Conservation (phyloP, 2,329 filamentous ascomycete genomes). For the Pseudogymnoascus pannorum region DNA sequence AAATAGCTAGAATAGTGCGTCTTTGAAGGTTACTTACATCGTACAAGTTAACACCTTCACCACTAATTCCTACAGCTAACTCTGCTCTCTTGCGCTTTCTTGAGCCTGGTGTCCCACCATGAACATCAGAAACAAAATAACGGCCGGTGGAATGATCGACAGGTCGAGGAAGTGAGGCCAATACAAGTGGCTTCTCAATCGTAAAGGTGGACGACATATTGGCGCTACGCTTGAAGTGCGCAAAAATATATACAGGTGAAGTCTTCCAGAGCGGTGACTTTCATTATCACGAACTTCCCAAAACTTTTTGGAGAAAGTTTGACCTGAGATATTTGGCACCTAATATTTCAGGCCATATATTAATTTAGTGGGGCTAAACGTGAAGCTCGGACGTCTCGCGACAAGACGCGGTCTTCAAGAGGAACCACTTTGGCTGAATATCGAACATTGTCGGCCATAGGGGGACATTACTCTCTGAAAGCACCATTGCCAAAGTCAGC, state of each 20-base stretch:
- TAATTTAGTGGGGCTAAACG: background rate
- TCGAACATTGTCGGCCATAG: background rate
- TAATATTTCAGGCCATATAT: background rate
- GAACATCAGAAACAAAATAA: slow-evolving; percentile 54
- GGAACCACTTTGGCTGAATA: slow-evolving; percentile 8
- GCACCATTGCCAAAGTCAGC: background rate
- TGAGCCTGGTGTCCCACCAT: slow-evolving; percentile 48
- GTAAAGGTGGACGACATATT: slow-evolving; percentile 43
- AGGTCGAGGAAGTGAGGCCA: slow-evolving; percentile 52
- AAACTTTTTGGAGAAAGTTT: slow-evolving; percentile 10
- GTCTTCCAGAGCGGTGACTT: slow-evolving; percentile 6
- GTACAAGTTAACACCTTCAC: slow-evolving; percentile 59
- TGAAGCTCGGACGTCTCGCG: slow-evolving; percentile 5
- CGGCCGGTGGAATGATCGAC: slow-evolving; percentile 44
- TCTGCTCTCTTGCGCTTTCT: slow-evolving; percentile 59
- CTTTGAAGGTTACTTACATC: slow-evolving; percentile 41
- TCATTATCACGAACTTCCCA: slow-evolving; percentile 9
- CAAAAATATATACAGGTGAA: slow-evolving; percentile 5
- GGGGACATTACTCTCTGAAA: background rate
- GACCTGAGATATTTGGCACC: background rate
- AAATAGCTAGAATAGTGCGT: background rate
- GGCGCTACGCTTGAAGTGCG: background rate
- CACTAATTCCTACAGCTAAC: slow-evolving; percentile 56
- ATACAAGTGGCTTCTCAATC: slow-evolving; percentile 57
- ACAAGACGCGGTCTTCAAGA: slow-evolving; percentile 6